phyloP scores from a whole-genome alignment of 306 rosid species.

The Inga laurina region DNA sequence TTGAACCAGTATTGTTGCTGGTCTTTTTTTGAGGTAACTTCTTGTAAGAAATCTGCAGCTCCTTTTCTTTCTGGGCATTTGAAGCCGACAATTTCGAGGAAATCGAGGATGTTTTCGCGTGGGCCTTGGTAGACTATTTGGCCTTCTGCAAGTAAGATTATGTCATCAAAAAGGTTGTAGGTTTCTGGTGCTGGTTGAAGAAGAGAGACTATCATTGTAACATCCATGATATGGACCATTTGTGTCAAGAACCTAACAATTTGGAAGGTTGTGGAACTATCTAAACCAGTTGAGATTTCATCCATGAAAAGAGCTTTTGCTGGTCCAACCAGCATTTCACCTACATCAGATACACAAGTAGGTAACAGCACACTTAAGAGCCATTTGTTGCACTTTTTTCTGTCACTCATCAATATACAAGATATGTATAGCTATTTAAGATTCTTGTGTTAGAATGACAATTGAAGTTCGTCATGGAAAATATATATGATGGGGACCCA shows the following conservation, averaged over 20 bases:
- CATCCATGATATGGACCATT: slow-evolving; percentile 67
- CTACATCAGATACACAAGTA: slow-evolving; percentile 30
- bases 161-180: slow-evolving; percentile 64
- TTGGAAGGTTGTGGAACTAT: slow-evolving; percentile 73
- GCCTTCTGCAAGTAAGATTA: slow-evolving; percentile 68
- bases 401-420: background rate
- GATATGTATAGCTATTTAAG: background rate
- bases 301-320: slow-evolving; percentile 73
- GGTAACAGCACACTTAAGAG: background rate
- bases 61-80: slow-evolving; percentile 77
- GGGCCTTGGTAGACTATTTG: slow-evolving; percentile 73
- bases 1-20: slow-evolving; percentile 70
- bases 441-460: background rate
- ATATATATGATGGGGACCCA: too few relatives aligned
- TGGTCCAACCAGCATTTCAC: slow-evolving; percentile 78
- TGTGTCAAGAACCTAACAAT: slow-evolving; percentile 66
- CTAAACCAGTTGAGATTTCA: slow-evolving; percentile 80
- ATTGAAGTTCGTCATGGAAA: background rate
- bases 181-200: slow-evolving; percentile 81
- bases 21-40: slow-evolving; percentile 73
- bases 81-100: slow-evolving; percentile 57
- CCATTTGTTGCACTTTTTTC: background rate
- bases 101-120: slow-evolving; percentile 44
- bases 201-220: slow-evolving; percentile 69
- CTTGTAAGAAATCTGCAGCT: slow-evolving; percentile 70